phyloP scores from a whole-genome alignment of 495 filamentous ascomycete genomes.

The Astrocystis sublimbata region DNA sequence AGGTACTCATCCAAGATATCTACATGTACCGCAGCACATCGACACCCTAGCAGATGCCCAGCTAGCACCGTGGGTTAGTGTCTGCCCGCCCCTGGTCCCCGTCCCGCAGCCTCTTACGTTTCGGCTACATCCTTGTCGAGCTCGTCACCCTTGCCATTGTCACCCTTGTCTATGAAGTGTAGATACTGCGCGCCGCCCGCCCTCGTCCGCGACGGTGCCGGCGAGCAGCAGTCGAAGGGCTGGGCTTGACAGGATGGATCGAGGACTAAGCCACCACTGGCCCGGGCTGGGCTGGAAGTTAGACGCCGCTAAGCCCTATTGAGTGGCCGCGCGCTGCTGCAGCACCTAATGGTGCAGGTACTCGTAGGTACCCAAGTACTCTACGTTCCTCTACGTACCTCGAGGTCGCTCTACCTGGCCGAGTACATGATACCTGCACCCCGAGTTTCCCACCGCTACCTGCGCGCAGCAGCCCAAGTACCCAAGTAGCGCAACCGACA shows the following conservation, averaged over 20 bases:
- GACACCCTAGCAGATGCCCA: too few species aligned
- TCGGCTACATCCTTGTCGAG: slow-evolving; percentile 7
- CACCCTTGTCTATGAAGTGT: background rate
- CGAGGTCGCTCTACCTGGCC: too few species aligned
- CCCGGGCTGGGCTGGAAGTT: background rate
- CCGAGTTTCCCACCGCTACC: slow-evolving; percentile 17
- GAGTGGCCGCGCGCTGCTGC: background rate
- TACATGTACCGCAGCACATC: too few species aligned
- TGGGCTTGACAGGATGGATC: too few species aligned
- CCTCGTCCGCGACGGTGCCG: too few species aligned
- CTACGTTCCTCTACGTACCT: slow-evolving; percentile 10
- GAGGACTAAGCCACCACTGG: background rate
- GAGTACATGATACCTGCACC: slow-evolving; percentile 20
- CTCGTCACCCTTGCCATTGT: too few species aligned
- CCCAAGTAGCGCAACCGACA: background rate
- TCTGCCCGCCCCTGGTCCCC: too few species aligned
- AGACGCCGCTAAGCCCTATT: slow-evolving; percentile 17
- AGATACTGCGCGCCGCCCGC: background rate
- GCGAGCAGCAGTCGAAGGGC: too few species aligned
- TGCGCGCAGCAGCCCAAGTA: background rate
- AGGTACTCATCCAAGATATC: too few species aligned
- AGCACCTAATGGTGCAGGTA: background rate
- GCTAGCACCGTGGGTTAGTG: slow-evolving; percentile 2
- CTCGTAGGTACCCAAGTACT: background rate
- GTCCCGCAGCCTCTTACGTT: slow-evolving; percentile 11